Evolutionary conservation across 257 asterid species (phyloP).

Genomic region (Mitragyna speciosa): DNA sequence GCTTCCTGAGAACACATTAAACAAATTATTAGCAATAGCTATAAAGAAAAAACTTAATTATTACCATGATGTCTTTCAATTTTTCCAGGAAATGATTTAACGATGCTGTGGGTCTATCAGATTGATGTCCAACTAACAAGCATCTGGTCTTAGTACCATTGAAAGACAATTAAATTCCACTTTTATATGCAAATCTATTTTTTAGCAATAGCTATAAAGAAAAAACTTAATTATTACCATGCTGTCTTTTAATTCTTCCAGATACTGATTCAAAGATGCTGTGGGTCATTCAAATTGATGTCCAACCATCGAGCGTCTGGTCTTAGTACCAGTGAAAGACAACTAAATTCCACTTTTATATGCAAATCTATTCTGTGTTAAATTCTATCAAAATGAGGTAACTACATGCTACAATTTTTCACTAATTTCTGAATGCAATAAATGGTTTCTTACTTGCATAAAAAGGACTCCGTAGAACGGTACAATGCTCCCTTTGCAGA

Average conservation of each 20-base stretch:
- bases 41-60: too few relatives aligned
- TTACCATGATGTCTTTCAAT: background rate
- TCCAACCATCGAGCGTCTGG: background rate
- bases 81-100: background rate
- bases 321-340: too few relatives aligned
- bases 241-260: background rate
- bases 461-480: slow-evolving; percentile 77
- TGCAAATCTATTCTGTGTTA: background rate
- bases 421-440: slow-evolving; percentile 11
- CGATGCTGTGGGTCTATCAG: background rate
- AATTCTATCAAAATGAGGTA: background rate
- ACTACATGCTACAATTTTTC: slow-evolving; percentile 4
- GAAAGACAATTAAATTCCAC: too few relatives aligned
- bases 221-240: background rate
- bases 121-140: background rate
- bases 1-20: slow-evolving; percentile 50
- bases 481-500: slow-evolving; percentile 81
- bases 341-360: too few relatives aligned
- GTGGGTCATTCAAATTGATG: background rate
- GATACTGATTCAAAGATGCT: too few relatives aligned
- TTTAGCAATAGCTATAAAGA: background rate
- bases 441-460: slow-evolving; percentile 67
- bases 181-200: background rate
- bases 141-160: background rate
- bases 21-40: background rate